Evolutionary conservation across 2,329 filamentous ascomycete genomes (phyloP).

Genomic region (Aureobasidium uvarum): DNA sequence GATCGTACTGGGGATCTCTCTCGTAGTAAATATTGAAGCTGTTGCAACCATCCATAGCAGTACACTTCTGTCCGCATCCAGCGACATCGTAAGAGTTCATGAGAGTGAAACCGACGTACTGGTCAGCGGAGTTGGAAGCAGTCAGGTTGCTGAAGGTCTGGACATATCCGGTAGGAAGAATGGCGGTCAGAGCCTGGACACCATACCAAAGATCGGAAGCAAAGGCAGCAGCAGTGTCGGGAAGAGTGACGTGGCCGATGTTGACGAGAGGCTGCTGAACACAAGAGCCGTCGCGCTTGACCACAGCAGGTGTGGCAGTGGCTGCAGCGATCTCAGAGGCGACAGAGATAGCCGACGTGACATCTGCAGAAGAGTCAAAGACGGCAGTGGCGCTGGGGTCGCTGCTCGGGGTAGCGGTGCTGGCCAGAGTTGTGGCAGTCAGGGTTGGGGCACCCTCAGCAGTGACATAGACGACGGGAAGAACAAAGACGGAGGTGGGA

Average conservation of each 20-base stretch:
- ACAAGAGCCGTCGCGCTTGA: slow-evolving; percentile 19
- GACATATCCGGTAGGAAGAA: slow-evolving; percentile 29
- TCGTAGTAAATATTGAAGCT: slow-evolving; percentile 28
- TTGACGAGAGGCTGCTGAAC: slow-evolving; percentile 12
- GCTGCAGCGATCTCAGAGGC: slow-evolving; percentile 1
- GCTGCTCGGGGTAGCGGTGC: neutral
- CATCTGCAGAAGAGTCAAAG: slow-evolving; percentile 19
- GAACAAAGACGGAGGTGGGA: slow-evolving; percentile 17
- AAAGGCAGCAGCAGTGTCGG: slow-evolving; percentile 27
- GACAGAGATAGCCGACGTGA: neutral
- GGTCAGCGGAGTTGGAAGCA: slow-evolving; percentile 30
- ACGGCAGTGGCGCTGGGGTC: slow-evolving; percentile 17
- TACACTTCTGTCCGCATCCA: slow-evolving; percentile 25
- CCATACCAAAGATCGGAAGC: slow-evolving; percentile 26
- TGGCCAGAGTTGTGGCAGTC: slow-evolving; percentile 18
- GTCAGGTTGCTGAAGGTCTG: slow-evolving; percentile 32
- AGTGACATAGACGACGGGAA: slow-evolving; percentile 22
- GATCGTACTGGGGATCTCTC: slow-evolving; percentile 31
- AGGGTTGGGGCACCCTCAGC: slow-evolving; percentile 6
- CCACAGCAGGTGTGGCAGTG: neutral
- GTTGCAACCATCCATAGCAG: slow-evolving; percentile 27
- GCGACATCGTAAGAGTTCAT: slow-evolving; percentile 25
- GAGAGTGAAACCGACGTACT: slow-evolving; percentile 11
- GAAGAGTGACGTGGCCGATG: neutral
- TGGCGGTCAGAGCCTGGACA: neutral